Conservation (phyloP, 208 protist genomes). For the Naegleria lovaniensis region DNA sequence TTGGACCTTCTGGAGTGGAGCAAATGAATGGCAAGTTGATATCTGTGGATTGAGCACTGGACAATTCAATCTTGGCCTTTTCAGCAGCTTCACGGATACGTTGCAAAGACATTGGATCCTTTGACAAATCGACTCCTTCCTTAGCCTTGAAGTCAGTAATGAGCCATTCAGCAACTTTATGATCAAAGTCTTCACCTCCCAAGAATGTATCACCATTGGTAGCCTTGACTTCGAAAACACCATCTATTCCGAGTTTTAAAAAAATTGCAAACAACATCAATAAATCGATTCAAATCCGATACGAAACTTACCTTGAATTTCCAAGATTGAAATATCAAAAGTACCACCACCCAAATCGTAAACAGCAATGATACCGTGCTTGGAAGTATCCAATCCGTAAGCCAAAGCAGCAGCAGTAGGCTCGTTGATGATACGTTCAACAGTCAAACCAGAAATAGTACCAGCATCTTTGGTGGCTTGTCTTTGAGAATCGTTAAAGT, state of each 20-base stretch:
- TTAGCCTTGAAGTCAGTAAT: constrained; percentile 84
- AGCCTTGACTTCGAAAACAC: constrained; percentile 92
- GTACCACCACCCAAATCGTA: constrained; percentile 90
- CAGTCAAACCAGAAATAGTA: constrained; percentile 87
- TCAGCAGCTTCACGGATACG: constrained; percentile 91
- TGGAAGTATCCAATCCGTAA: constrained; percentile 81
- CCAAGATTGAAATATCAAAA: constrained; percentile 97
- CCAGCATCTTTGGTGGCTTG: constrained; percentile 99
- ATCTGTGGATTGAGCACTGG: constrained; percentile 70
- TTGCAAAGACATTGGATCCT: constrained; percentile 87
- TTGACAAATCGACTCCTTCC: constrained; percentile 76
- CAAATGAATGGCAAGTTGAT: constrained; percentile 93
- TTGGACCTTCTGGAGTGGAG: constrained; percentile 67
- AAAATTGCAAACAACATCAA: too few species aligned
- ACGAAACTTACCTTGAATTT: constrained; percentile 62
- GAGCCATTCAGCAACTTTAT: constrained; percentile 72
- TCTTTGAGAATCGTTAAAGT: constrained; percentile 98
- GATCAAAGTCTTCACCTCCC: constrained; percentile 98
- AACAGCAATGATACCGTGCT: constrained; percentile 61
- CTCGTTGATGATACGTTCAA: constrained; percentile 99
- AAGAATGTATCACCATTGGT: constrained; percentile 98
- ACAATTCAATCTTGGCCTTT: constrained; percentile 94
- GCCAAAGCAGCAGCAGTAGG: constrained; percentile 98
- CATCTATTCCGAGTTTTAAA: too few species aligned
- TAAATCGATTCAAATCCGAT: too few species aligned